Percentiles rank a stretch among this genome's conserved stretches.
These are phyloP conservation scores for Coniochaeta hoffmannii DNA, from an alignment of 2,329 filamentous ascomycete genomes.

Conservation along the genomic window DNA sequence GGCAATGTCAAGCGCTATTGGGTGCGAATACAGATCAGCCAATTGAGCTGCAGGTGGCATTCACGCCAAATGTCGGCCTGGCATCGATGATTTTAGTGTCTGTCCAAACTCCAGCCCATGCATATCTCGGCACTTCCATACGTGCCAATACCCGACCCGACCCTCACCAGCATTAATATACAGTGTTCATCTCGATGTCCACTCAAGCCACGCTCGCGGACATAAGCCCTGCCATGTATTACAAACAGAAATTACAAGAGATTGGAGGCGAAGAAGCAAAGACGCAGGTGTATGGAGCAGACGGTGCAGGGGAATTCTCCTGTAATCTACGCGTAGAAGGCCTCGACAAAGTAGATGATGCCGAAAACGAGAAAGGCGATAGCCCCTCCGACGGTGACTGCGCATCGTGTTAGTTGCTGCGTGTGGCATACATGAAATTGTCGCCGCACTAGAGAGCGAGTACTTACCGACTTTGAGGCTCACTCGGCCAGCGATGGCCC, in stretches of 20 bases:
- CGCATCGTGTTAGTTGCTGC: not conserved
- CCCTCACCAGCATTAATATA: not conserved
- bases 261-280: not conserved
- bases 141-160: not conserved
- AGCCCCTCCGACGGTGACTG: constrained; percentile 89
- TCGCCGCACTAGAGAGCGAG: not conserved
- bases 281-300: not conserved
- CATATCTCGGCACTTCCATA: not conserved
- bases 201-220: not conserved
- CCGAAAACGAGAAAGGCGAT: constrained; percentile 87
- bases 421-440: not conserved
- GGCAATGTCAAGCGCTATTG: too few species aligned
- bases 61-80: too few species aligned
- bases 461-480: constrained; percentile 91
- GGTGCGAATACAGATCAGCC: too few species aligned
- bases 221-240: not conserved
- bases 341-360: constrained; percentile 83
- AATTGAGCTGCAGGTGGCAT: too few species aligned
- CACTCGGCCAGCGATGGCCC: constrained; percentile 86
- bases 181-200: not conserved
- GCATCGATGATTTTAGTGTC: not conserved
- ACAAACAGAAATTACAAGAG: constrained; percentile 1
- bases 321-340: constrained; percentile 45
- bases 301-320: not conserved
- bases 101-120: not conserved